Base-by-base conservation (phyloP, 2,329 filamentous ascomycete genomes). In the Trichophyton benhamiae region DNA sequence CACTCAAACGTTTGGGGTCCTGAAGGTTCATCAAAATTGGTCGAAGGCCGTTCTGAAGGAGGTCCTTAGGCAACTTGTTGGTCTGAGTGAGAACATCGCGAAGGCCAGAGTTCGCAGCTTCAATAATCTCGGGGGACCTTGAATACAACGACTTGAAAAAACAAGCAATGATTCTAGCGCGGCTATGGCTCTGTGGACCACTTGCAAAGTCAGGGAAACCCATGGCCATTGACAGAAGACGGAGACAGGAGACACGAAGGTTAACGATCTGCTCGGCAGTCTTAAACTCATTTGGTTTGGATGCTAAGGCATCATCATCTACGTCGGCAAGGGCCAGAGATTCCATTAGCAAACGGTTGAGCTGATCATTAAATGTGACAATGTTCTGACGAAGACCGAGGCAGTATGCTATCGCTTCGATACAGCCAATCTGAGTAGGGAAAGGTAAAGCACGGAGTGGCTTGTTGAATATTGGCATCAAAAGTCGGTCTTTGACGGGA, bases 71-170 rank as follows among this genome's bases (percentile, higher is more conserved):
- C 27, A 99, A 76, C 71, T 97, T 96, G 68, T 88, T 90, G 0
- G 89, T 95, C 61, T 94, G 88, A 1, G 87, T 86, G 4, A 99
- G 81, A 7, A 97, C 91, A 25, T 88, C 88, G 68, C 89, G 91
- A 62, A 99, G 75, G 2, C 92, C 92, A 64, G 89, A 86, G 70
- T 96, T 96, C 5, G 95, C 94, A 3, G 94, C 92, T 62, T 94
- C 89, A 60, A 96, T 95, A 1, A 95, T 95, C 46, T 91, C 89
- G 55, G 88, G 86, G 2, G 91, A 95, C 70, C 95, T 91, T 0
- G 90, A 92, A 73, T 99, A 99, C 0, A 99, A 79, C 42, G 89
- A 95, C 71, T 96, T 97, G 82, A 99, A 99, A 77, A 99, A 99
- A 1, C 97, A 91, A 0, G 89, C 86, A 17, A 99, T 91, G 57